phyloP scores from a whole-genome alignment of 768 basidiomycete genomes.

The Pleurotus salmoneostramineus region DNA sequence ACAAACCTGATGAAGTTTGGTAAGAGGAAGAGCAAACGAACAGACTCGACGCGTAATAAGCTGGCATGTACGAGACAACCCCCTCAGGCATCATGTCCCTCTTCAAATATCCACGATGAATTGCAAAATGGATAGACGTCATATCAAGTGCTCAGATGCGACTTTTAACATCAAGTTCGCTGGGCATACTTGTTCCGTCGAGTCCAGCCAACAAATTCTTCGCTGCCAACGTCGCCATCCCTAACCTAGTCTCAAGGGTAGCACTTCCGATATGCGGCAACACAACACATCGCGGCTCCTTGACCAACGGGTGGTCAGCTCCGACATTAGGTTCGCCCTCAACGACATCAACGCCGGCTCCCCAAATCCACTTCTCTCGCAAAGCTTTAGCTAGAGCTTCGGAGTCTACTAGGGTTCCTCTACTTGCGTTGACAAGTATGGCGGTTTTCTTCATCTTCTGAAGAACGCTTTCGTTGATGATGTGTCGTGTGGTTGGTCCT shows the following conservation, averaged over 20 bases:
- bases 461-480: slow-evolving; percentile 72
- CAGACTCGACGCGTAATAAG: no score
- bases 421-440: slow-evolving; percentile 79
- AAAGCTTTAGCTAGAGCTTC: slow-evolving; percentile 84
- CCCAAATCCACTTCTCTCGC: slow-evolving; percentile 77
- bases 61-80: no score
- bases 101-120: no score
- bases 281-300: slow-evolving; percentile 75
- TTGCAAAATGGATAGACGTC: no score
- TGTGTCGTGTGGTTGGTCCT: slow-evolving; percentile 62
- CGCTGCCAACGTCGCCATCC: slow-evolving; percentile 77
- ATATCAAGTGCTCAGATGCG: slow-evolving; percentile 4
- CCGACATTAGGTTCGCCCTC: slow-evolving; percentile 84
- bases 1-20: no score
- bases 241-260: slow-evolving; percentile 77
- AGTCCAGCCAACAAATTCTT: slow-evolving; percentile 64
- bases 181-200: slow-evolving; percentile 49
- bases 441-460: slow-evolving; percentile 80
- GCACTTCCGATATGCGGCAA: slow-evolving; percentile 92
- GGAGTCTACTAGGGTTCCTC: slow-evolving; percentile 89
- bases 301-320: slow-evolving; percentile 75
- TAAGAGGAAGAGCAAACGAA: no score
- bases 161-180: slow-evolving; percentile 30
- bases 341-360: slow-evolving; percentile 91
- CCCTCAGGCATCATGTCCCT: no score